Conservation (phyloP, 306 rosid genomes). For the Prunus dulcis region DNA sequence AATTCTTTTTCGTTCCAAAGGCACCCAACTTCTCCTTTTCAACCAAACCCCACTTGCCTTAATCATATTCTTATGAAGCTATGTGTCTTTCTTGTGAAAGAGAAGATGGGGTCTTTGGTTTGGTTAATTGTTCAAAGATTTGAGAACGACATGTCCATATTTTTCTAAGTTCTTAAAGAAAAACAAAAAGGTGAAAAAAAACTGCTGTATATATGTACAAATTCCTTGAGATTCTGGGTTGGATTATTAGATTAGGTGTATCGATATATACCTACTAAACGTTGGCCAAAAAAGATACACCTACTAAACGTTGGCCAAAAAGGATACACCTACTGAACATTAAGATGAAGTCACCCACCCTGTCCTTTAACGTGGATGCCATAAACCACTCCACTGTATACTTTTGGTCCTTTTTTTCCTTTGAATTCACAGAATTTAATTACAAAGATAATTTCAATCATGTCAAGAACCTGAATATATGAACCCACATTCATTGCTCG, state of each 20-base stretch:
- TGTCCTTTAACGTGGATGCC: conserved; percentile 20
- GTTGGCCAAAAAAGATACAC: not conserved
- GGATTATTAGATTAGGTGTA: conserved; percentile 15
- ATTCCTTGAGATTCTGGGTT: not conserved
- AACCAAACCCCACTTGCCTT: no score
- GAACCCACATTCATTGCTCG: not conserved
- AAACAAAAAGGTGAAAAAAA: no score
- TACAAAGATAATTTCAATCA: not conserved
- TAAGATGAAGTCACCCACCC: not conserved
- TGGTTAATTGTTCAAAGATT: not conserved
- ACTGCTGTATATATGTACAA: no score
- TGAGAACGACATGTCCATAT: not conserved
- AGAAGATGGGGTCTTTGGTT: not conserved
- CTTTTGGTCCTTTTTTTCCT: not conserved
- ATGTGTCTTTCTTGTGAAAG: not conserved
- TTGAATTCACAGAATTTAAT: not conserved
- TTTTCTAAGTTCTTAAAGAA: no score
- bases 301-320: not conserved
- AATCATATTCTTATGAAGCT: not conserved
- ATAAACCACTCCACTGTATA: conserved; percentile 22
- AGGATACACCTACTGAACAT: not conserved
- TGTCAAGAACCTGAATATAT: not conserved
- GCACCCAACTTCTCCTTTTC: no score
- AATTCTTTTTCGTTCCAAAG: no score
- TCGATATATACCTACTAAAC: not conserved